A percentile compares a stretch with the other conserved stretches of the same genome.
These are phyloP conservation scores for Xylaria cubensis DNA, from an alignment of 495 filamentous ascomycete species.

Conservation along the genomic window DNA sequence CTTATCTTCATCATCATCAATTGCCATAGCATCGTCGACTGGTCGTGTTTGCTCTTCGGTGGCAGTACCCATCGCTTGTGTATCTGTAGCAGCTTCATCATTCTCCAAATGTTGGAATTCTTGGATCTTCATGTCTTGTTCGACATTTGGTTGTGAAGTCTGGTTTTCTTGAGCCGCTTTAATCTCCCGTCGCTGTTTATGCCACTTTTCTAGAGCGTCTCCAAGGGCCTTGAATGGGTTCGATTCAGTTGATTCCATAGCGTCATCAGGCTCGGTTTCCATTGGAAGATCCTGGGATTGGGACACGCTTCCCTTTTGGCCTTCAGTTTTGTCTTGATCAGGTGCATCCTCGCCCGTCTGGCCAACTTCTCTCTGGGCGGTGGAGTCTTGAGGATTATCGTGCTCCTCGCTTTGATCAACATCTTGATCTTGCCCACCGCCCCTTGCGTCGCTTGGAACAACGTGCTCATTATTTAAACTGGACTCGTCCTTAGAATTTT, in stretches of 20 bases:
- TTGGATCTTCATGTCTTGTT: slow-evolving; percentile 64
- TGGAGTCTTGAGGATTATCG: slow-evolving; percentile 49
- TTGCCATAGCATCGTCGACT: slow-evolving; percentile 82
- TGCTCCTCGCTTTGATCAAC: slow-evolving; percentile 51
- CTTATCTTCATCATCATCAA: slow-evolving; percentile 73
- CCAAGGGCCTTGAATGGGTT: slow-evolving; percentile 91
- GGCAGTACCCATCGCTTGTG: slow-evolving; percentile 89
- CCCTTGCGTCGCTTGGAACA: slow-evolving; percentile 69
- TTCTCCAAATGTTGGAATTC: slow-evolving; percentile 93
- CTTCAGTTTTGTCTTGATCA: slow-evolving; percentile 57
- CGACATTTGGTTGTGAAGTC: slow-evolving; percentile 50
- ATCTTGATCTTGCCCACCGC: slow-evolving; percentile 64
- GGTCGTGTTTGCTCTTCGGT: slow-evolving; percentile 83
- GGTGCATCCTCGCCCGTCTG: slow-evolving; percentile 54
- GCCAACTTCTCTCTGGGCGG: slow-evolving; percentile 55
- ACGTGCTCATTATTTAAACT: slow-evolving; percentile 67
- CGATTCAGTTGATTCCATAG: slow-evolving; percentile 50
- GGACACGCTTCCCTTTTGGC: slow-evolving; percentile 56
- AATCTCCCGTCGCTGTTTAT: slow-evolving; percentile 82
- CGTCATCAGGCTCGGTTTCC: slow-evolving; percentile 52
- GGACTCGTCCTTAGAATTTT: slow-evolving; percentile 52
- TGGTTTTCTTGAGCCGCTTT: slow-evolving; percentile 69
- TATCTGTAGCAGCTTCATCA: slow-evolving; percentile 77
- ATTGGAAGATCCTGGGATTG: slow-evolving; percentile 61
- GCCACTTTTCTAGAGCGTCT: slow-evolving; percentile 92